Evolutionary conservation across 768 basidiomycete genomes (phyloP).

Genomic region (Mycena vitilis): DNA sequence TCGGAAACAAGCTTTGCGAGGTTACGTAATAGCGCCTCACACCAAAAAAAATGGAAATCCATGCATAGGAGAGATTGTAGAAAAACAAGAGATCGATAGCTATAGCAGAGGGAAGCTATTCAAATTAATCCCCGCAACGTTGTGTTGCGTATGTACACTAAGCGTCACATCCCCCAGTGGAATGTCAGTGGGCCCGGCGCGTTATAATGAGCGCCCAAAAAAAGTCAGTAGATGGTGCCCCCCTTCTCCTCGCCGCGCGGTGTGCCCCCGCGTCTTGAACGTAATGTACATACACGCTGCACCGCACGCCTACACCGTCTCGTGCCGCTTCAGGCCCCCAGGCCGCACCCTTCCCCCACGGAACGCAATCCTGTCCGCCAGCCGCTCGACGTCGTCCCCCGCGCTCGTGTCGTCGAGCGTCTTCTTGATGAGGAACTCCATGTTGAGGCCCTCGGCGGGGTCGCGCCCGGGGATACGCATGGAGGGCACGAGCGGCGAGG

Average conservation of each 20-base stretch:
- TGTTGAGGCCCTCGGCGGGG: constrained; percentile 59
- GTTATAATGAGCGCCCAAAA: too few relatives aligned
- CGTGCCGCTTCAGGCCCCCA: constrained; percentile 28
- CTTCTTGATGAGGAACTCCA: constrained; percentile 75
- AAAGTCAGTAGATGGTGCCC: background rate
- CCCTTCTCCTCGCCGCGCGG: background rate
- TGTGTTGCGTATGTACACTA: constrained; percentile 11
- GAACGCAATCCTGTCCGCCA: constrained; percentile 71
- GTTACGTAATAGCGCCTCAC: background rate
- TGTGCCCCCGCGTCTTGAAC: background rate
- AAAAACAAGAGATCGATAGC: background rate
- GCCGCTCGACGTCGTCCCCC: constrained; percentile 64
- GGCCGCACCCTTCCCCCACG: constrained; percentile 38
- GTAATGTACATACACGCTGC: background rate
- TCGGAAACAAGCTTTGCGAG: background rate
- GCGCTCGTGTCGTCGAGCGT: constrained; percentile 64
- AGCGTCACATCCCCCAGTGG: background rate
- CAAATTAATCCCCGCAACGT: background rate
- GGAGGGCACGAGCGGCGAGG: constrained; percentile 56
- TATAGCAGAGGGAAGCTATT: background rate
- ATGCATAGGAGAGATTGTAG: background rate
- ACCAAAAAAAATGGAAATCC: background rate
- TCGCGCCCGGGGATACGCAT: constrained; percentile 62
- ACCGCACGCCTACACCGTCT: constrained; percentile 23
- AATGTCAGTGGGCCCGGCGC: background rate